phyloP scores from a whole-genome alignment of 805 yeast genomes.

The Kazachstania viticola region DNA sequence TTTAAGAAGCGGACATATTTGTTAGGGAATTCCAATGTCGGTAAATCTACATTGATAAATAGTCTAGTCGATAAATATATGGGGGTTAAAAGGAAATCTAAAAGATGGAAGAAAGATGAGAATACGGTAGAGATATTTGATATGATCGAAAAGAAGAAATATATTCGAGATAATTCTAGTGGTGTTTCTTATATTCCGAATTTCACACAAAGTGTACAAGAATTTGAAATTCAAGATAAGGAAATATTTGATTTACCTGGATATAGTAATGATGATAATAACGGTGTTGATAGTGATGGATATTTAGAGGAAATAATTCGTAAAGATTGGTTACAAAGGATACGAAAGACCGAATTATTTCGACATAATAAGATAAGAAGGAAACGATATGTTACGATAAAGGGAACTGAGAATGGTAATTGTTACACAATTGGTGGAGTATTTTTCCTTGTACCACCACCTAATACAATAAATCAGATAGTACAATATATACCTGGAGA shows the following conservation, averaged over 20 bases:
- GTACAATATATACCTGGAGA: conserved; percentile 35
- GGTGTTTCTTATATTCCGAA: conserved; percentile 50
- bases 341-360: conserved; percentile 25
- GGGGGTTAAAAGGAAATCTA: conserved; percentile 11
- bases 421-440: conserved; percentile 50
- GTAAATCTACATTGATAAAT: conserved; percentile 53
- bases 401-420: conserved; percentile 29
- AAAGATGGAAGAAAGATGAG: conserved; percentile 3
- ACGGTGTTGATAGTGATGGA: too few species aligned
- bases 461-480: conserved; percentile 35
- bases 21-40: conserved; percentile 58
- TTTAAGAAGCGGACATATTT: conserved; percentile 32
- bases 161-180: conserved; percentile 12
- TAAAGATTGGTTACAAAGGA: conserved; percentile 20
- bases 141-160: conserved; percentile 2
- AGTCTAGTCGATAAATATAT: conserved; percentile 29
- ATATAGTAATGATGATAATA: conserved; percentile 16
- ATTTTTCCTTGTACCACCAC: conserved; percentile 46
- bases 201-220: conserved; percentile 47
- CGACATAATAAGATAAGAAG: conserved; percentile 22
- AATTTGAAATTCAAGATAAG: conserved; percentile 27
- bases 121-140: too few species aligned
- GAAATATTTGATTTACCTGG: conserved; percentile 32
- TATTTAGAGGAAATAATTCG: conserved; percentile 21
- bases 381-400: conserved; percentile 26